phyloP scores from a whole-genome alignment of 2,329 filamentous ascomycete species.

The Fusarium sp. region DNA sequence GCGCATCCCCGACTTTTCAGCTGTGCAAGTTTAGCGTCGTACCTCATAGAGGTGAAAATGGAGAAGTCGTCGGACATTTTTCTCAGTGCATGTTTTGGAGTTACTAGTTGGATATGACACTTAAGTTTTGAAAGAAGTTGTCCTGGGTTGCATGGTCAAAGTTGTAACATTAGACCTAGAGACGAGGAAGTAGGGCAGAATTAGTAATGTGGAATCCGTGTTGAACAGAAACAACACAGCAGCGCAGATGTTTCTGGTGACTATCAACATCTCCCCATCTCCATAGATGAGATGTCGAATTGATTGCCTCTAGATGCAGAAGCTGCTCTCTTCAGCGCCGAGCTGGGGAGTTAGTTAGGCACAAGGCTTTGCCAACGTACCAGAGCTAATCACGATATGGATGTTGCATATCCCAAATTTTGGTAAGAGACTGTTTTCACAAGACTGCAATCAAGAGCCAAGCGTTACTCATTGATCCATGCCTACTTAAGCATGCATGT shows the following conservation, averaged over 20 bases:
- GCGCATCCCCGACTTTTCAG: constrained; percentile 51
- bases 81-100: not conserved
- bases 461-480: not conserved
- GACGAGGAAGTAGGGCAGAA: not conserved
- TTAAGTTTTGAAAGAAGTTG: not conserved
- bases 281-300: not conserved
- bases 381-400: not conserved
- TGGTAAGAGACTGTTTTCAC: not conserved
- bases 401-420: not conserved
- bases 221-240: not conserved
- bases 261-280: not conserved
- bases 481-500: not conserved
- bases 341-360: not conserved
- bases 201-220: not conserved
- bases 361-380: not conserved
- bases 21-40: constrained; percentile 66
- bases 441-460: not conserved
- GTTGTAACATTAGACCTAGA: not conserved
- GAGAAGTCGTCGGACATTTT: constrained; percentile 59
- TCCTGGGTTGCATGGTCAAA: not conserved
- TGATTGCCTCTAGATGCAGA: not conserved
- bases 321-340: not conserved
- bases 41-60: constrained; percentile 77
- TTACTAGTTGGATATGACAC: not conserved
- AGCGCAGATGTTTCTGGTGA: not conserved